Evolutionary conservation across 345 rosid genomes (phyloP).

Genomic region (Gossypium longicalyx): DNA sequence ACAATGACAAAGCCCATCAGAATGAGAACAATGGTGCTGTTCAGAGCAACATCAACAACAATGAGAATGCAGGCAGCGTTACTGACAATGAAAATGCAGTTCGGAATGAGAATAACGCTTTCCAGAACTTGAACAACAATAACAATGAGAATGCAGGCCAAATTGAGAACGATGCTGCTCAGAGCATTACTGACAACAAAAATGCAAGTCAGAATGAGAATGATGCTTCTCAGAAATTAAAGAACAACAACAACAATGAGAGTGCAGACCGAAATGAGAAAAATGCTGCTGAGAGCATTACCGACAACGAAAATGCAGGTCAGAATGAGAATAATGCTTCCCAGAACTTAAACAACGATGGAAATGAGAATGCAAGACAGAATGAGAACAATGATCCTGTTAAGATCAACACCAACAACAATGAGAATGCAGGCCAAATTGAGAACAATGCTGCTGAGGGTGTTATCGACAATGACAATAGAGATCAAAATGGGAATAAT

Average conservation of each 20-base stretch:
- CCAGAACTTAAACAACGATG: not conserved
- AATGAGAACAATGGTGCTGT: slow-evolving; percentile 16
- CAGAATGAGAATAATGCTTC: not conserved
- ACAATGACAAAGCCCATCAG: slow-evolving; percentile 14
- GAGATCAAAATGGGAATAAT: not conserved
- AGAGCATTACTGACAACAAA: not conserved
- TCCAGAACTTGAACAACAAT: not conserved
- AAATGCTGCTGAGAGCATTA: not conserved
- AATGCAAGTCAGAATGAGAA: not conserved
- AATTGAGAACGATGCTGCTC: not conserved
- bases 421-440: slow-evolving; percentile 2
- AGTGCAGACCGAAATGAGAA: not conserved
- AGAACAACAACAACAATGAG: not conserved
- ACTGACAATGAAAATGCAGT: not conserved
- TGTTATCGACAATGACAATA: not conserved
- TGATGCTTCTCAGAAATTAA: not conserved
- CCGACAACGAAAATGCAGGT: not conserved
- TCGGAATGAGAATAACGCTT: not conserved
- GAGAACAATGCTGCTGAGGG: slow-evolving; percentile 1
- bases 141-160: not conserved
- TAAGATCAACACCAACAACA: not conserved
- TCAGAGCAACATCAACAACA: not conserved
- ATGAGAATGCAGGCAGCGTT: not conserved
- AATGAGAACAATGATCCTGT: not conserved
- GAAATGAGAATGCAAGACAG: slow-evolving; percentile 4